phyloP scores from a whole-genome alignment of 1,139 yeast species.

The Suhomyces atakaporum region DNA sequence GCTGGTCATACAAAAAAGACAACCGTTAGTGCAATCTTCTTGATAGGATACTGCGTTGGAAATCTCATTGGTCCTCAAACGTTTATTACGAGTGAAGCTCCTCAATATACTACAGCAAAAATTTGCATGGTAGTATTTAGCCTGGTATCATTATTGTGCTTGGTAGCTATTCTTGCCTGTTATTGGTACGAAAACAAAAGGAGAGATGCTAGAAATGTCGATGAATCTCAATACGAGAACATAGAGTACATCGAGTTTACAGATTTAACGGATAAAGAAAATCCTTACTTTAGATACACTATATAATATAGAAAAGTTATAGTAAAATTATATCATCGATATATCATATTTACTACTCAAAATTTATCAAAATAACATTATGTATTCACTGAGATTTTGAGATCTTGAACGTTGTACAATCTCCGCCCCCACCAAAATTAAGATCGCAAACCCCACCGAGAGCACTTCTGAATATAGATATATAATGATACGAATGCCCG shows the following conservation, averaged over 20 bases:
- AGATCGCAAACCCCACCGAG: too few species aligned
- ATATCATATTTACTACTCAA: too few species aligned
- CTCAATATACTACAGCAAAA: constrained; percentile 51
- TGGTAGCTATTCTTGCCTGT: constrained; percentile 30
- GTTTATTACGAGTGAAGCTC: constrained; percentile 55
- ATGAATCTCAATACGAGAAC: constrained; percentile 22
- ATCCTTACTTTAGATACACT: constrained; percentile 59
- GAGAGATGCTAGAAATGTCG: constrained; percentile 31
- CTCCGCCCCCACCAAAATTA: too few species aligned
- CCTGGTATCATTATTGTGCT: constrained; percentile 27
- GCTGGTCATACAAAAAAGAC: constrained; percentile 74
- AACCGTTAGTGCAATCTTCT: constrained; percentile 57
- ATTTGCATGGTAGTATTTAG: constrained; percentile 47
- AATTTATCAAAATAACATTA: too few species aligned
- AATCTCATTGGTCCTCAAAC: constrained; percentile 74
- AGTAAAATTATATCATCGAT: neutral
- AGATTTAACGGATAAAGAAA: constrained; percentile 68
- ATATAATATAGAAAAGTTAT: neutral
- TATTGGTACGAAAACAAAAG: constrained; percentile 41
- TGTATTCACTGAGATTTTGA: too few species aligned
- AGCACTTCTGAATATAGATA: too few species aligned
- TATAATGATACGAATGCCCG: too few species aligned
- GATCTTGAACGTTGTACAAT: too few species aligned
- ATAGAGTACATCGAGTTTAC: constrained; percentile 55
- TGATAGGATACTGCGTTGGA: constrained; percentile 68